Conservation (phyloP, 371 early-diverging fungal species). For the Rhizopus microsporus region DNA sequence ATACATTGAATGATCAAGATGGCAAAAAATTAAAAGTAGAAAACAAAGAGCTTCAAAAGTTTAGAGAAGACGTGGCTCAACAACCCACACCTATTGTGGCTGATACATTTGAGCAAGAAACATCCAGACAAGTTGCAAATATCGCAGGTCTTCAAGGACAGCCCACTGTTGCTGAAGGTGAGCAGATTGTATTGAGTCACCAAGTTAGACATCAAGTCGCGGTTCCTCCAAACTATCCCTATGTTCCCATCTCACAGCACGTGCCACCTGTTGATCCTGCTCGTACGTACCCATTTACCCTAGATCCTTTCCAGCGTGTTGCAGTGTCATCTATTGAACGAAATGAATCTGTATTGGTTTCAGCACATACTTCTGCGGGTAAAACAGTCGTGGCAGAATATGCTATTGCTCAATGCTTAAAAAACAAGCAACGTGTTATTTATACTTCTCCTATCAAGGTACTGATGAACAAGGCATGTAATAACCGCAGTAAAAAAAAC, state of each 20-base stretch:
- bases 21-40: constrained; percentile 16
- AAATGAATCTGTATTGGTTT: constrained; percentile 96
- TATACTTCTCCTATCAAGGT: constrained; percentile 99
- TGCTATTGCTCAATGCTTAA: constrained; percentile 95
- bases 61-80: constrained; percentile 23
- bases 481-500: not conserved
- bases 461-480: constrained; percentile 1
- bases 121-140: constrained; percentile 70
- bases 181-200: constrained; percentile 56
- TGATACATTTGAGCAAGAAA: constrained; percentile 80
- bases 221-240: constrained; percentile 85
- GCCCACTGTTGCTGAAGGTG: constrained; percentile 55
- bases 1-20: constrained; percentile 10
- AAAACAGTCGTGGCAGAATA: constrained; percentile 99
- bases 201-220: constrained; percentile 94
- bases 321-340: constrained; percentile 92
- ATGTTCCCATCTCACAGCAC: constrained; percentile 87
- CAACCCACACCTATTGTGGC: constrained; percentile 64
- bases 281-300: constrained; percentile 89
- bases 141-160: constrained; percentile 60
- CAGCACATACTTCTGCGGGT: constrained; percentile 99
- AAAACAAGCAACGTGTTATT: constrained; percentile 96
- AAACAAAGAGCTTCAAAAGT: constrained; percentile 11
- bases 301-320: constrained; percentile 99
- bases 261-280: constrained; percentile 81